These are phyloP conservation scores for Emmonsiellopsis sp. DNA, from an alignment of 2,329 filamentous ascomycete species.

Conservation along the genomic window DNA sequence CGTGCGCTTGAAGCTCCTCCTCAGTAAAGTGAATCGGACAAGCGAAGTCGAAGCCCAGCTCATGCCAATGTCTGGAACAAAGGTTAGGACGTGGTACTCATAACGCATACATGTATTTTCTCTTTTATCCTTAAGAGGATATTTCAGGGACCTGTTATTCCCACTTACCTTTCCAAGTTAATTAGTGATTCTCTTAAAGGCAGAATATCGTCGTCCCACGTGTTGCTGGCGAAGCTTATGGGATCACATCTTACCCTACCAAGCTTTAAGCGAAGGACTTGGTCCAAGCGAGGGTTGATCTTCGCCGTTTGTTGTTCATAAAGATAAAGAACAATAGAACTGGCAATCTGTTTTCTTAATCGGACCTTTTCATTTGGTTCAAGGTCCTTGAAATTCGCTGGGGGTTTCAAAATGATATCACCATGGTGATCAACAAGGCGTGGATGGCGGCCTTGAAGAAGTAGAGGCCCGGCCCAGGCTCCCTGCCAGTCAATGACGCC, in stretches of 20 bases:
- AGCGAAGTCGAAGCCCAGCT: constrained; percentile 19
- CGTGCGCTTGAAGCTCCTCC: constrained; percentile 6
- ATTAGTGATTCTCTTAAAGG: constrained; percentile 22
- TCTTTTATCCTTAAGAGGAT: neutral
- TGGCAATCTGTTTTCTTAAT: constrained; percentile 1
- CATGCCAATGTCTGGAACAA: constrained; percentile 20
- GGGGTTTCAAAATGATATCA: constrained; percentile 17
- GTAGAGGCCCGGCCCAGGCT: constrained; percentile 21
- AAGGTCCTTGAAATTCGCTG: constrained; percentile 15
- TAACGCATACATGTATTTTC: neutral
- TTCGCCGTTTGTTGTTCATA: constrained; percentile 1
- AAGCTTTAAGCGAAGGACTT: constrained; percentile 4
- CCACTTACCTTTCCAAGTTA: constrained; percentile 21
- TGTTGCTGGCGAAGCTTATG: constrained; percentile 18
- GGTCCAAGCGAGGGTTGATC: constrained; percentile 5
- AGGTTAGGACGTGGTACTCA: constrained; percentile 8
- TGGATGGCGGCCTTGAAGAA: constrained; percentile 17
- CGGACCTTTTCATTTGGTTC: constrained; percentile 3
- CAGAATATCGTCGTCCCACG: constrained; percentile 21
- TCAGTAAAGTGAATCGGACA: constrained; percentile 19
- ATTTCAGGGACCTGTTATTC: constrained; percentile 10
- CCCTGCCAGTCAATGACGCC: constrained; percentile 38
- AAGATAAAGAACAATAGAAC: constrained; percentile 1
- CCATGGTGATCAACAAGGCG: constrained; percentile 19
- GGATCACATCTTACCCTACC: constrained; percentile 13